Base-by-base conservation (phyloP, 139 green algal species). In the Zygnema circumcarinatum region DNA sequence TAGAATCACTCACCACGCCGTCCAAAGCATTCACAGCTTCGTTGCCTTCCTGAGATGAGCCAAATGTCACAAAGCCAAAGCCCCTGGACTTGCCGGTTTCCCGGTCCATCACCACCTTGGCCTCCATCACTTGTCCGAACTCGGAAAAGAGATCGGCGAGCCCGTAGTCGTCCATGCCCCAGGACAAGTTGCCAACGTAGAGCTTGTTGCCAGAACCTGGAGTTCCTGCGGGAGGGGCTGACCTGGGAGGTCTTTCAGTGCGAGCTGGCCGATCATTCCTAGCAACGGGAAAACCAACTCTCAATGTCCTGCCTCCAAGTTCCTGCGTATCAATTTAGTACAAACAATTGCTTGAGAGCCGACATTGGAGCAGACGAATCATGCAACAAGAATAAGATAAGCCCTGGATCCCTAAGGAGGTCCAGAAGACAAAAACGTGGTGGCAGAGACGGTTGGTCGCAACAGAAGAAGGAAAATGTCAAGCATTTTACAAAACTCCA, bases 11-110 rank as follows among this genome's bases (percentile, higher is more conserved):
- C 73, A 89, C 87, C 31, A 36, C 80, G 22, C 86, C 90, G 52
- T 93, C 67, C 29, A 93, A 76, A 32, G 39, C 67, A 3, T 41
- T 67, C 42, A 90, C 87, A 29, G 87, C 87, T 3, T 74, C 32
- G 2, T 85, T 39, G 1, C 81, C 92, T 31, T 89, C 87, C 1
- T 84, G 82, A 20, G 53, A 39, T 21, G 29, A 67, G 32, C 79
- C 54, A 42, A 96, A 83, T 3, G 92, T 95, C 52, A 96, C 94
- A 89, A 96, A 96, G 52, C 89, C 94, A 74, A 96, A 96, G 32
- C 94, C 94, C 47, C 94, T 88, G 7, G 89, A 92, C 25, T 94
- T 87, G 56, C 94, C 94, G 35, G 91, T 94, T 80, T 95, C 92
- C 40, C 93, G 87, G 76, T 96, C 94, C 1, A 41, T 88, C 2